A percentile compares a stretch with the other conserved stretches of the same genome.
Evolutionary conservation across 2,329 filamentous ascomycete genomes (phyloP).

Genomic region (Penicillium sp.): DNA sequence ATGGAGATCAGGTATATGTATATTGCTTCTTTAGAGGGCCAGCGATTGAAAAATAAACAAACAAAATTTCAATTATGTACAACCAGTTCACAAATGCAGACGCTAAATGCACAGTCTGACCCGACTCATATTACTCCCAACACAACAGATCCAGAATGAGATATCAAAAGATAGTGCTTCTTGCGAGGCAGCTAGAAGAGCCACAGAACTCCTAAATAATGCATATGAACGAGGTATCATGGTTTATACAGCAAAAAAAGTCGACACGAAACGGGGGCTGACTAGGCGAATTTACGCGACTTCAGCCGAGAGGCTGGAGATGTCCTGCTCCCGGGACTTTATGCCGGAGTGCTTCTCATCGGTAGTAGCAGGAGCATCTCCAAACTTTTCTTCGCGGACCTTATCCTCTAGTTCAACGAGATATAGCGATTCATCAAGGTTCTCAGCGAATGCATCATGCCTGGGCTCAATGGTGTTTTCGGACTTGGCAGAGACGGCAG

Average conservation of each 20-base stretch:
- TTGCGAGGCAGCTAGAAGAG: too few relatives aligned
- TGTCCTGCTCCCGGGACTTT: background rate
- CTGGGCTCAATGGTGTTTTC: background rate
- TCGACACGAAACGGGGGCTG: too few relatives aligned
- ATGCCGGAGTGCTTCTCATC: background rate
- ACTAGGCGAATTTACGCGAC: background rate
- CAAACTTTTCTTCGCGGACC: background rate
- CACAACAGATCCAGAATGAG: too few relatives aligned
- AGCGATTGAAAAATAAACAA: too few relatives aligned
- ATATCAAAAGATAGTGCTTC: too few relatives aligned
- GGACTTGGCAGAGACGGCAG: background rate
- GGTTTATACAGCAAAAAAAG: constrained; percentile 2
- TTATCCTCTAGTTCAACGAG: background rate
- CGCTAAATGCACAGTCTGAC: too few relatives aligned
- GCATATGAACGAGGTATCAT: constrained; percentile 4
- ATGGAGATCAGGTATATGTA: too few relatives aligned
- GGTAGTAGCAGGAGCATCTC: background rate
- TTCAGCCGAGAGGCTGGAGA: background rate
- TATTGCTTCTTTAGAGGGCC: too few relatives aligned
- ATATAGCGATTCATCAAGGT: background rate
- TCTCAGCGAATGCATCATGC: background rate
- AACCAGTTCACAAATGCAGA: too few relatives aligned
- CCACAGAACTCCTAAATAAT: constrained; percentile 3
- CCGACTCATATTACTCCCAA: too few relatives aligned
- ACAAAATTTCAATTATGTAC: too few relatives aligned